Base-by-base conservation (phyloP, 768 basidiomycete genomes). In the Trametes elegans region DNA sequence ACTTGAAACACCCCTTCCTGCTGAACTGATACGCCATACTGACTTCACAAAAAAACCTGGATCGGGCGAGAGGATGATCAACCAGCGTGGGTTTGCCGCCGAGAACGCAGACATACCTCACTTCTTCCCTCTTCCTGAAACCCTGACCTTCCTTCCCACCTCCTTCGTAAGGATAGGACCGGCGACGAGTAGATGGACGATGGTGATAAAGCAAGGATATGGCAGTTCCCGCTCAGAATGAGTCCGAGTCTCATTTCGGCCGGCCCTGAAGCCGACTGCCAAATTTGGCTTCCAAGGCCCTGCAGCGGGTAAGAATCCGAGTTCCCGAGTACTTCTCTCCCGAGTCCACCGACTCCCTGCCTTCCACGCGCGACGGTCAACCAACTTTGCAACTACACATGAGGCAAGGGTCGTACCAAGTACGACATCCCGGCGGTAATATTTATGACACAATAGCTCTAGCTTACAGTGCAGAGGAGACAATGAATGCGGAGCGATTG, bases 1-100 rank as follows among this genome's bases (percentile, higher is more conserved):
- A 95, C 79, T 93, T 95, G 76, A 88, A 93, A 70, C 90, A 93
- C 61, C 89, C 89, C 76, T 90, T 93, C 79, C 84, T 86, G 57
- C 86, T 83, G 78, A 85, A 85, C 71, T 87, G 87, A 75, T 80
- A 88, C 73, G 88, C 85, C 88, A 90, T 90, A 69, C 71, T 66
- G 71, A 72, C 73, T 76, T 72, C 70, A 45, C 66, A 44, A 61
- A 64, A n/a, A 59, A 61, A 57, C 59, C 64, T 67, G 58, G 52
- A 57, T 49, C 58, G 55, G 48, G 41, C n/a, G 34, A 39, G 54
- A 49, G 52, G 43, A 24, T 54, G 49, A 50, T 23, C 29, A 39
- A 26, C 28, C n/a, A 16, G 38, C 18, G 38, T 19, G 24, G 24
- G 24, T 27, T 4, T 21, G 38, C 11, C 41, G 39, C 18, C 19